Conservation (phyloP, 306 rosid genomes). For the Rosa multiflora region DNA sequence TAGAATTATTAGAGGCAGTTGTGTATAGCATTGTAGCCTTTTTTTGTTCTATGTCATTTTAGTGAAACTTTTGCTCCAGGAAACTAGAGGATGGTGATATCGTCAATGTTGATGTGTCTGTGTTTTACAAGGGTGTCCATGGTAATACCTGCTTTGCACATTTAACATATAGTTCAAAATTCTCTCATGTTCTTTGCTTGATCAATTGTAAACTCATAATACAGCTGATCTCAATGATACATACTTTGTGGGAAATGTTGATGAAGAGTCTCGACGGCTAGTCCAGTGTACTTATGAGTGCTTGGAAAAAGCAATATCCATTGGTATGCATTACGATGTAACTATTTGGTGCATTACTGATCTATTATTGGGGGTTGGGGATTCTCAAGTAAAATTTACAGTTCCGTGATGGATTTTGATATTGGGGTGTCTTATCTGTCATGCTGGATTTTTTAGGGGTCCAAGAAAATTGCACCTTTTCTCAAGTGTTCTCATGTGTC, state of each 20-base stretch:
- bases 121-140: constrained; percentile 88
- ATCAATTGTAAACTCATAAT: constrained; percentile 22
- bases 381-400: neutral
- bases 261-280: constrained; percentile 71
- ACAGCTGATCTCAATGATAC: constrained; percentile 97
- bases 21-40: neutral
- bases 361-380: neutral
- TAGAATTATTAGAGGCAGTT: neutral
- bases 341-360: neutral
- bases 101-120: constrained; percentile 84
- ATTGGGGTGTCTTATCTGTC: neutral
- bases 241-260: constrained; percentile 92
- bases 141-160: constrained; percentile 41
- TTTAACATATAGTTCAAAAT: neutral
- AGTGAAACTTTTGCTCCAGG: constrained; percentile 46
- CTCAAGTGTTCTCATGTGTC: neutral
- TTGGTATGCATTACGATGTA: constrained; percentile 44
- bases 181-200: neutral
- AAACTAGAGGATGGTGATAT: constrained; percentile 95
- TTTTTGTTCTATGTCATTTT: neutral
- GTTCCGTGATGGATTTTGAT: neutral
- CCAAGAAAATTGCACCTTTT: neutral
- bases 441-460: neutral
- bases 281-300: constrained; percentile 90
- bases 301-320: constrained; percentile 88